Base-by-base conservation (phyloP, 2,329 filamentous ascomycete genomes). In the Fusarium buharicum region DNA sequence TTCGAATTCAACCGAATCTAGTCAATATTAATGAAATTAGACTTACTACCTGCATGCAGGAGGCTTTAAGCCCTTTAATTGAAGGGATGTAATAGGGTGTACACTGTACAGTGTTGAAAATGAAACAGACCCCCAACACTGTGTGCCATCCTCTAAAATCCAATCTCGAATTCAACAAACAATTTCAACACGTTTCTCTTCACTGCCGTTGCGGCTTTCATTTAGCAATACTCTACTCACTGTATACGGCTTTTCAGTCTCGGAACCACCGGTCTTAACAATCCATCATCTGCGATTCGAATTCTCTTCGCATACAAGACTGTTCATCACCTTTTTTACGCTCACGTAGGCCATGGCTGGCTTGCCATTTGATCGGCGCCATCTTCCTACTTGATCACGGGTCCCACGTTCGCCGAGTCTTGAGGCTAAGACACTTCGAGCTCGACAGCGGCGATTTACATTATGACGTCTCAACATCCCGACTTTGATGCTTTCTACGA, bases 401-500 rank as follows among this genome's bases (percentile, higher is more conserved):
- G 64, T 67, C 43, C 41, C 51, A 47, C 37, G 48, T 53, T 53
- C 49, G 43, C 47, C 49, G 34, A 47, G 43, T 62, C 51, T 55
- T 52, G 47, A 68, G 63, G 61, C 62, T 68, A 65, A 50, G 44
- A 65, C 58, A 49, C 49, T 47, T 48, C 50, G 55, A 66, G 49
- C 50, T 55, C 41, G 50, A 56, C 46, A 24, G 22, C 22, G 22
- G 22, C 22, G 22, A 24, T 24, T 51, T 66, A 55, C 59, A 68
- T 73, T 62, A 77, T 77, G 75, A 75, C 64, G 73, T 68, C 70
- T 60, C 70, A 70, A 65, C 62, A 73, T 59, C 59, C 66, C 53
- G 65, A 70, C 41, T 74, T 75, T 65, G 70, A 72, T 36, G 70
- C 62, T 45, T 75, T 75, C 52, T 75, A 77, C 68, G 72, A 77